phyloP scores from a whole-genome alignment of 2,329 filamentous ascomycete genomes.

The Arthrobotrys iridis region DNA sequence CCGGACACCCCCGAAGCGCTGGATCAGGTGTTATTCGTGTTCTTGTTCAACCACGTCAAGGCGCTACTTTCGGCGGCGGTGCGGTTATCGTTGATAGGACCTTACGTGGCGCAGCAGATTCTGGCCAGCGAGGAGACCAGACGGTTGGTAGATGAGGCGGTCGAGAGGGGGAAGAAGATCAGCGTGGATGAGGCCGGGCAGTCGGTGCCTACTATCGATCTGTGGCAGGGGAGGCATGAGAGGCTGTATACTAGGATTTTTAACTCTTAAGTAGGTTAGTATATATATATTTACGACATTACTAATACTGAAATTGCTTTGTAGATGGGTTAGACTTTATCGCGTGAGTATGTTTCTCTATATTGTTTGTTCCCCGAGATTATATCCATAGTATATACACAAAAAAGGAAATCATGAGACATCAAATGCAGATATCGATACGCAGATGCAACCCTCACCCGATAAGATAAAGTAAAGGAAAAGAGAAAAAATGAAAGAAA shows the following conservation, averaged over 20 bases:
- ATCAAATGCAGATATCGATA: too few relatives aligned
- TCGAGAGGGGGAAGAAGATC: slow-evolving; percentile 71
- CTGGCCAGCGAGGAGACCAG: slow-evolving; percentile 72
- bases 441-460: background rate
- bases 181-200: slow-evolving; percentile 75
- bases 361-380: background rate
- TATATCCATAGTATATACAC: slow-evolving; percentile 27
- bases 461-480: slow-evolving; percentile 4
- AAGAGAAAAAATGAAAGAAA: background rate
- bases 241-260: slow-evolving; percentile 85
- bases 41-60: slow-evolving; percentile 79
- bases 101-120: slow-evolving; percentile 80
- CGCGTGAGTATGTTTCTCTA: slow-evolving; percentile 5
- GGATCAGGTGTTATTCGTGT: slow-evolving; percentile 76
- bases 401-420: slow-evolving; percentile 19
- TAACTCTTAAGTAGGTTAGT: slow-evolving; percentile 68
- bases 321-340: background rate
- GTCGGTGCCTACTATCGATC: slow-evolving; percentile 78
- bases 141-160: slow-evolving; percentile 68
- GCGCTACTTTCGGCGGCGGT: slow-evolving; percentile 80
- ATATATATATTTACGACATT: too few relatives aligned
- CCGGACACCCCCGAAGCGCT: slow-evolving; percentile 59
- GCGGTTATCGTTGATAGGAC: slow-evolving; percentile 79
- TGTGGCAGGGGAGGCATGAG: slow-evolving; percentile 86
- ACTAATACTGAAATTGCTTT: too few relatives aligned